A percentile compares a stretch with the other conserved stretches of the same genome.
Evolutionary conservation across 768 basidiomycete species (phyloP).

Genomic region (Cytidiella melzeri): DNA sequence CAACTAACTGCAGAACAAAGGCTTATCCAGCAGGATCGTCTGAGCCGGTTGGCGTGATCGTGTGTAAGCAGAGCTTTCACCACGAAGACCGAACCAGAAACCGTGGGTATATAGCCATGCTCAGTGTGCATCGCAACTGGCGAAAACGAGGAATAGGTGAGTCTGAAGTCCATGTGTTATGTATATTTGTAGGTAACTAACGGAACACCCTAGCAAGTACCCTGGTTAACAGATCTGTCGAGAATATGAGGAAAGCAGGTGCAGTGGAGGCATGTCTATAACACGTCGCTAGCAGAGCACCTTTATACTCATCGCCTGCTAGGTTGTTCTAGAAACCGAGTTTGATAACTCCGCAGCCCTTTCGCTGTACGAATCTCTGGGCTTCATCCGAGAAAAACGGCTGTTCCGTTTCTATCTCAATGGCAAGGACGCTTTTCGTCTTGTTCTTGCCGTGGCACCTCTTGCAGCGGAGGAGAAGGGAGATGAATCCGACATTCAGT

Average conservation of each 20-base stretch:
- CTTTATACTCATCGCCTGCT: constrained; percentile 1
- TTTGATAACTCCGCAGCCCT: constrained; percentile 87
- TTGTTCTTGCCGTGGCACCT: constrained; percentile 50
- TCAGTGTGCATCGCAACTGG: constrained; percentile 80
- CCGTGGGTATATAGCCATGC: constrained; percentile 97
- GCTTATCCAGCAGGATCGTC: constrained; percentile 50
- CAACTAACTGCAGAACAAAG: constrained; percentile 27
- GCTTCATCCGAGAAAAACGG: constrained; percentile 94
- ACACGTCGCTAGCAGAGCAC: constrained; percentile 1
- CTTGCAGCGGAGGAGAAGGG: constrained; percentile 22
- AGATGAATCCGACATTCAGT: constrained; percentile 9
- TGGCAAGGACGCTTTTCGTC: constrained; percentile 90
- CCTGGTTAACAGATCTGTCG: constrained; percentile 77
- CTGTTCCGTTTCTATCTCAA: constrained; percentile 95
- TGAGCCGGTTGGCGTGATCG: constrained; percentile 82
- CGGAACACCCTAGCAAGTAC: constrained; percentile 55
- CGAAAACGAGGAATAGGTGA: constrained; percentile 89
- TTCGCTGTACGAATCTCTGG: constrained; percentile 83
- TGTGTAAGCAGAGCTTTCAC: constrained; percentile 96
- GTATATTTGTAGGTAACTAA: not conserved
- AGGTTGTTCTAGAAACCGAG: constrained; percentile 96
- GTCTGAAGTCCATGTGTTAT: constrained; percentile 34
- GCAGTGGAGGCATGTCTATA: constrained; percentile 73
- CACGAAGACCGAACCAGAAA: constrained; percentile 49
- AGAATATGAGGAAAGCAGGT: constrained; percentile 74